Base-by-base conservation (phyloP, 2,329 filamentous ascomycete species). In the Pseudogymnoascus sp. region DNA sequence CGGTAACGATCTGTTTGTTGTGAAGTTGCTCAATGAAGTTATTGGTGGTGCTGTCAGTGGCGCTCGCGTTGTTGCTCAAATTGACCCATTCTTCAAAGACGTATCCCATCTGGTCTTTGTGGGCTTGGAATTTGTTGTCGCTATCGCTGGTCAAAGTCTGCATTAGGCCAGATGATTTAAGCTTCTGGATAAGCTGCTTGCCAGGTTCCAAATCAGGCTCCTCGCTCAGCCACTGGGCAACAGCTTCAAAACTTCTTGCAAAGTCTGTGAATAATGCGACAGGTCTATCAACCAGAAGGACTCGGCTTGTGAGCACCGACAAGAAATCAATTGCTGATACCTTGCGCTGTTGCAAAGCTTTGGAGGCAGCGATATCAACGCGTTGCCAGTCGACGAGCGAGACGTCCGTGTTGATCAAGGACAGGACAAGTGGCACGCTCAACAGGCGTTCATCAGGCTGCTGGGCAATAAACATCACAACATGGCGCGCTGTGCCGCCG, bases 51-150 rank as follows among this genome's bases (percentile, higher is more conserved):
- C 88, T 89, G 64, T 91, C 88, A 3, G 87, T 86, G 3, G 87
- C 84, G 66, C 87, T 85, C n/a, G 85, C 82, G 67, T 91, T 90
- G 73, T 88, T 88, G 75, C 82, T 88, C 6, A 97, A 81, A 63
- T 88, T 86, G 28, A 93, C 83, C 94, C 94, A 99, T 75, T 99
- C 94, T 43, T 93, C 91, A 69, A 99, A 97, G 18, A 97, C 82
- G 71, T 99, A 97, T 67, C 95, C 91, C 75, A 96, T 85, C 72
- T 97, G 91, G 64, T 96, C 90, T 64, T 86, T 84, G 66, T 86
- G 86, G 32, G 83, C 79, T 38, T 76, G 73, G 14, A 78, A 74
- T 58, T 84, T 80, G 61, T 87, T 83, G 20, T 81, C 83, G 30
- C 79, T 75, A 59, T 79, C 73, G 60, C 79, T 73, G 65, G 80